These are phyloP conservation scores for Termitomyces titanicus DNA, from an alignment of 768 basidiomycete species.

Conservation along the genomic window DNA sequence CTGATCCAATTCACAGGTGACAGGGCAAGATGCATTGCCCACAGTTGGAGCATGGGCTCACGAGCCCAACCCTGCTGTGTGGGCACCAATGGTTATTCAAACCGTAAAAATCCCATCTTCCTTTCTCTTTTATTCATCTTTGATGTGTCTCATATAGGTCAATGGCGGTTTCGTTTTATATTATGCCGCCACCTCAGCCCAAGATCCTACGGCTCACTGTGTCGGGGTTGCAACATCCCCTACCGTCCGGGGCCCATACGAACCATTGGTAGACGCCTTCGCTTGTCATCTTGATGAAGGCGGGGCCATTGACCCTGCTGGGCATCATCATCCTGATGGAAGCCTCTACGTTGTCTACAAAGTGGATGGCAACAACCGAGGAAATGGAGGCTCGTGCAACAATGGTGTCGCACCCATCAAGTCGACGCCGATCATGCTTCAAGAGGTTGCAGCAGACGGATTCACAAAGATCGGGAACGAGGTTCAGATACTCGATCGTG, in stretches of 20 bases:
- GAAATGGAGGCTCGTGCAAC: conserved; percentile 12
- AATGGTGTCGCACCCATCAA: conserved; percentile 13
- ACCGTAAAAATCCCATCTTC: background rate
- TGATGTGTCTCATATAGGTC: background rate
- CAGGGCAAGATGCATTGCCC: conserved; percentile 6
- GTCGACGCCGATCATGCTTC: conserved; percentile 15
- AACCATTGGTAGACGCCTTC: conserved; percentile 3
- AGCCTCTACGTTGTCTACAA: conserved; percentile 15
- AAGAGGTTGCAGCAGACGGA: conserved; percentile 13
- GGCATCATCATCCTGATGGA: conserved; percentile 12
- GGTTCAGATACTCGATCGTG: conserved; percentile 12
- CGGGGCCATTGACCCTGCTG: conserved; percentile 11
- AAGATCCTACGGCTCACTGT: conserved; percentile 10
- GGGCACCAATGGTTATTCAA: conserved; percentile 15
- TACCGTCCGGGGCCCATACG: conserved; percentile 7
- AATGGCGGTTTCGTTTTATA: conserved; percentile 12
- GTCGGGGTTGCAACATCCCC: conserved; percentile 12
- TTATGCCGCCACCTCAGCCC: conserved; percentile 11
- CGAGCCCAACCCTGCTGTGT: conserved; percentile 7
- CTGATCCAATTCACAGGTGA: background rate
- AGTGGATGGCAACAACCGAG: conserved; percentile 12
- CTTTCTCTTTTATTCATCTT: background rate
- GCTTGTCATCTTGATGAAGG: conserved; percentile 13
- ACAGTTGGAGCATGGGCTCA: conserved; percentile 13
- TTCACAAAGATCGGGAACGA: conserved; percentile 12